Evolutionary conservation across 352 stramenopile genomes (phyloP).

Genomic region (Globisporangium apiculatum): DNA sequence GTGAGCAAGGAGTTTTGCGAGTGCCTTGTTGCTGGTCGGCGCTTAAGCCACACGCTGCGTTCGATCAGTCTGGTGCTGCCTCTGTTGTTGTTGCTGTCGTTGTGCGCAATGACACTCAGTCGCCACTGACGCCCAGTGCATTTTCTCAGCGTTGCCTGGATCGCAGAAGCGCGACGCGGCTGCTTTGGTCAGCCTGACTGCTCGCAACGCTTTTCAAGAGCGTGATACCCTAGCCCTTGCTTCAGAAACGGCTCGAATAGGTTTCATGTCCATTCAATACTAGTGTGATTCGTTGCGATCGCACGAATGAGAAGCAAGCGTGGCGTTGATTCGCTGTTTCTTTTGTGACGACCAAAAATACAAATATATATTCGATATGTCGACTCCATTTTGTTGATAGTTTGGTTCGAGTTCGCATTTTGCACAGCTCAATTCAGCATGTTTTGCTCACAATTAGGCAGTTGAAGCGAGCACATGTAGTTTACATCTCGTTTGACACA

Average conservation of each 20-base stretch:
- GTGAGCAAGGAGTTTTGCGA: neutral
- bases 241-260: slow-evolving; percentile 4
- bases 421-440: no score
- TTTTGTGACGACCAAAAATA: no score
- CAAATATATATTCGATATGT: no score
- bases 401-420: no score
- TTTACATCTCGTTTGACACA: no score
- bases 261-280: no score
- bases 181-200: neutral
- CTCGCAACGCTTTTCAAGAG: neutral
- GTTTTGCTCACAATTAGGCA: no score
- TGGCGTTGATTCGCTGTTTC: no score
- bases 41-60: neutral
- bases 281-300: no score
- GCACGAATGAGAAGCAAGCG: no score
- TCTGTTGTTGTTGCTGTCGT: neutral
- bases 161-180: neutral
- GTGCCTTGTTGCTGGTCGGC: neutral
- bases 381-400: no score
- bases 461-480: no score
- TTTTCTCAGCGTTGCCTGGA: neutral
- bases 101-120: neutral
- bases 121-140: neutral
- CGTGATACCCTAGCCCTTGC: neutral
- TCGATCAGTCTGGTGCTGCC: neutral